Conservation (phyloP, 192 early-diverging fungal species). For the Entomortierella lignicola region DNA sequence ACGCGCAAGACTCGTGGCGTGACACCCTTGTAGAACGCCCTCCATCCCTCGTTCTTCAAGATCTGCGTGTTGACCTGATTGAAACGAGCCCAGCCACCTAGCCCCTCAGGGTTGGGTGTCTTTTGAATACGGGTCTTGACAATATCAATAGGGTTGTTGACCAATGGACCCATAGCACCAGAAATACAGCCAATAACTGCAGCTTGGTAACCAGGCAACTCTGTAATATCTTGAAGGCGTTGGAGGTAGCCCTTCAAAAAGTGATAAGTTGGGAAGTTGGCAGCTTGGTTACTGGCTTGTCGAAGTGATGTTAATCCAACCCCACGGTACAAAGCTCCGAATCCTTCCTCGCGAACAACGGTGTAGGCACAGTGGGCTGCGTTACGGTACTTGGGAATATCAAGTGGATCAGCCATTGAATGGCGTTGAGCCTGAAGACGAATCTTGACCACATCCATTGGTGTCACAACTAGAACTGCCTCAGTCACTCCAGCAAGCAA, state of each 20-base stretch:
- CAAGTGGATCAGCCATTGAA: slow-evolving; percentile 95
- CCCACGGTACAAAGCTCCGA: slow-evolving; percentile 91
- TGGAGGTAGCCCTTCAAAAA: slow-evolving; percentile 86
- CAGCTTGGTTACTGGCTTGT: slow-evolving; percentile 98
- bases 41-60: slow-evolving; percentile 89
- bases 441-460: slow-evolving; percentile 99
- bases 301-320: slow-evolving; percentile 92
- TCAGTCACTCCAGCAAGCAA: slow-evolving; percentile 94
- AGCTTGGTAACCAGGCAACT: slow-evolving; percentile 92
- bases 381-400: slow-evolving; percentile 97
- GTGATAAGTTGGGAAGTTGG: slow-evolving; percentile 98
- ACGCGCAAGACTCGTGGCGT: slow-evolving; percentile 94
- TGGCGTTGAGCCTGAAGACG: slow-evolving; percentile 96
- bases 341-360: slow-evolving; percentile 92
- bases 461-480: slow-evolving; percentile 94
- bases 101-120: slow-evolving; percentile 74
- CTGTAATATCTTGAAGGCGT: slow-evolving; percentile 69
- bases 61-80: slow-evolving; percentile 80
- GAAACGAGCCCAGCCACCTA: slow-evolving; percentile 83
- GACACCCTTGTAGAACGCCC: slow-evolving; percentile 95
- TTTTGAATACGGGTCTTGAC: slow-evolving; percentile 99
- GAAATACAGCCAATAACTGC: slow-evolving; percentile 90
- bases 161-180: slow-evolving; percentile 89
- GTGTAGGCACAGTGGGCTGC: slow-evolving; percentile 91
- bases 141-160: slow-evolving; percentile 97